Conservation (phyloP, 495 filamentous ascomycete genomes). For the Bathelium albidoporum region DNA sequence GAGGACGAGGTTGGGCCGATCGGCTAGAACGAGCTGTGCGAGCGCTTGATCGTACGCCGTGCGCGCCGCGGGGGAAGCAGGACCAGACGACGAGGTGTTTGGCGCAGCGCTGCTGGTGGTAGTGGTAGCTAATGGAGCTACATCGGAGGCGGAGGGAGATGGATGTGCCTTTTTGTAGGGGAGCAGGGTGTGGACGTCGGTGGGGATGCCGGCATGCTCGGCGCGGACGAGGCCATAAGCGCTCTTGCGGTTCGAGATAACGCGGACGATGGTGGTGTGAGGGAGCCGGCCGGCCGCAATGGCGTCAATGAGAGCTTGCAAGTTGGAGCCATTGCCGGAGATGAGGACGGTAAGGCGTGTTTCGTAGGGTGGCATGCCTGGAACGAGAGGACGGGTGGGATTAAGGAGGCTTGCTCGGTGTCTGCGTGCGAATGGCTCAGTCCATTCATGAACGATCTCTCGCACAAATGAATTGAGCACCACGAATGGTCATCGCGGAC, state of each 20-base stretch:
- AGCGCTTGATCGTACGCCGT: conserved; percentile 70
- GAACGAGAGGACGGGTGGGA: neutral
- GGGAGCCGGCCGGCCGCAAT: conserved; percentile 41
- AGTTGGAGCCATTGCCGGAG: conserved; percentile 75
- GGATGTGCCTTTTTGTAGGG: conserved; percentile 42
- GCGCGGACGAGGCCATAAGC: conserved; percentile 74
- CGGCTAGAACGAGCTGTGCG: conserved; percentile 57
- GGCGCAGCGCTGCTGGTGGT: too few relatives aligned
- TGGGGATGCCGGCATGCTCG: conserved; percentile 57
- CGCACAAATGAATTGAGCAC: neutral
- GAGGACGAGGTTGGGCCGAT: conserved; percentile 61
- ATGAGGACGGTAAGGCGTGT: conserved; percentile 54
- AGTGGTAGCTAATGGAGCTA: too few relatives aligned
- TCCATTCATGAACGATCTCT: too few relatives aligned
- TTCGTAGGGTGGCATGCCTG: neutral
- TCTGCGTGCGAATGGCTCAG: too few relatives aligned
- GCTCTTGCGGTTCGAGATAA: conserved; percentile 72
- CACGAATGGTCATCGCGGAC: neutral
- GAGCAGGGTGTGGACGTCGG: conserved; percentile 78
- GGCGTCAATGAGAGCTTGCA: conserved; percentile 83
- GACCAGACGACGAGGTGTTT: conserved; percentile 7
- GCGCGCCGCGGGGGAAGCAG: conserved; percentile 29
- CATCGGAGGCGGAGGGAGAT: conserved; percentile 12
- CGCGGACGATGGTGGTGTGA: conserved; percentile 54
- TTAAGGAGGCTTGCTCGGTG: too few relatives aligned